Evolutionary conservation across 345 rosid genomes (phyloP), one percentile per base, ranked within the genome.

Genomic region (Geranium brycei): DNA sequence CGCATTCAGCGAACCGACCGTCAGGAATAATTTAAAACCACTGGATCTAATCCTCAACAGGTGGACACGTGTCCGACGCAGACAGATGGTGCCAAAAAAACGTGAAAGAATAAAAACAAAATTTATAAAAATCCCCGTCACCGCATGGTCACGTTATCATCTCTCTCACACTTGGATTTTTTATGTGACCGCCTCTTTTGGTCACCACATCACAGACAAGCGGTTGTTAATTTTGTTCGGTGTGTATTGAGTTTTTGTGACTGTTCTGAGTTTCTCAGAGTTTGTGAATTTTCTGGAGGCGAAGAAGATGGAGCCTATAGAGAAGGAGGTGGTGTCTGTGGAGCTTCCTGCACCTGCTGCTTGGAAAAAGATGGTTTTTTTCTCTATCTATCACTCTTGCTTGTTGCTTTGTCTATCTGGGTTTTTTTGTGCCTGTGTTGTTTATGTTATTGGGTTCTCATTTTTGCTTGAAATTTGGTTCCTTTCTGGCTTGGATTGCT

Each of bases 391-490:
- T 7, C 41, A 4, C 41, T 35, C 41, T 35, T 35, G 41, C 28
- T 57, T 17, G 1, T 64, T 1, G 17, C 28, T 23, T 23, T 23
- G 56, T 68, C 32, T 64, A n/a, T 15, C 19, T 12, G 5, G 19
- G 12, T 31, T 17, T 23, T 40, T 64, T 4, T 35, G 38, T 35
- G 10, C 6, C 3, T 28, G 4, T 60, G 1, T 31, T 2, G 28
- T 60, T 53, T 63, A n/a, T 6, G 17, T 11, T 15, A 62, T 23
- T 51, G 28, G 35, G 17, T 68, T 51, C 18, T 51, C 58, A 13
- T 23, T 66, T 58, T 51, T 59, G 13, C 62, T 19, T 60, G 55
- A 16, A n/a, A 57, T 57, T 57, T 57, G 19, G 4, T 57, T 57
- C 2, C 19, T 57, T 4, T 57, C 1, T 3, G 18, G 19, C 18